phyloP scores from a whole-genome alignment of 495 filamentous ascomycete species.

The Lichina pygmaea region DNA sequence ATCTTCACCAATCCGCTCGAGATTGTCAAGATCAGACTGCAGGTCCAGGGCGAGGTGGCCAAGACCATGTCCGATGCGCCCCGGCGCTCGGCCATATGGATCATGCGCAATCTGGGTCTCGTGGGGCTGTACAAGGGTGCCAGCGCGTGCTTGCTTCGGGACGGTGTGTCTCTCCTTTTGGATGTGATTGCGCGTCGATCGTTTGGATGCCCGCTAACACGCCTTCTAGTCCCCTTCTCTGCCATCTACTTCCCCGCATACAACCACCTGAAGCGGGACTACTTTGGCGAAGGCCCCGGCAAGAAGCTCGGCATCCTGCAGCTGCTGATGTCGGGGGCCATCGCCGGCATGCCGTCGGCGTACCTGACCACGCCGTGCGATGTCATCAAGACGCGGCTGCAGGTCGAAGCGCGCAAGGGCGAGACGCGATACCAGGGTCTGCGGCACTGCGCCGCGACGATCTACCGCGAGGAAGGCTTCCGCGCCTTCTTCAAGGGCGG shows the following conservation, averaged over 20 bases:
- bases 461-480: constrained; percentile 78
- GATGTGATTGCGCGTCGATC: neutral
- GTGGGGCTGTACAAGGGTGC: constrained; percentile 92
- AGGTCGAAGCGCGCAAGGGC: constrained; percentile 90
- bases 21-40: constrained; percentile 95
- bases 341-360: constrained; percentile 94
- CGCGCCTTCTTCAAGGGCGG: constrained; percentile 96
- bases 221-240: constrained; percentile 52
- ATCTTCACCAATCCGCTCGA: constrained; percentile 93
- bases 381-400: constrained; percentile 94
- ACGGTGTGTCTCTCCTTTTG: constrained; percentile 15
- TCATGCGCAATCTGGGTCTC: constrained; percentile 84
- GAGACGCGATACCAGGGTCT: constrained; percentile 65
- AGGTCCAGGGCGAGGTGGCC: constrained; percentile 87
- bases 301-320: constrained; percentile 83
- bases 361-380: constrained; percentile 95
- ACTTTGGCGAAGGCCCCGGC: constrained; percentile 71
- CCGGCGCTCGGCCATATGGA: constrained; percentile 86
- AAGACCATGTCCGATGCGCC: constrained; percentile 65
- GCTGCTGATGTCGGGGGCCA: constrained; percentile 81
- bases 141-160: constrained; percentile 80
- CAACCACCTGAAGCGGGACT: constrained; percentile 73
- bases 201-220: neutral
- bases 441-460: constrained; percentile 61
- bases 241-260: constrained; percentile 98